A percentile compares a stretch with the other conserved stretches of the same genome.
These are phyloP conservation scores for Myriosclerotinia duriaeana DNA, from an alignment of 2,329 filamentous ascomycete genomes.

Conservation along the genomic window DNA sequence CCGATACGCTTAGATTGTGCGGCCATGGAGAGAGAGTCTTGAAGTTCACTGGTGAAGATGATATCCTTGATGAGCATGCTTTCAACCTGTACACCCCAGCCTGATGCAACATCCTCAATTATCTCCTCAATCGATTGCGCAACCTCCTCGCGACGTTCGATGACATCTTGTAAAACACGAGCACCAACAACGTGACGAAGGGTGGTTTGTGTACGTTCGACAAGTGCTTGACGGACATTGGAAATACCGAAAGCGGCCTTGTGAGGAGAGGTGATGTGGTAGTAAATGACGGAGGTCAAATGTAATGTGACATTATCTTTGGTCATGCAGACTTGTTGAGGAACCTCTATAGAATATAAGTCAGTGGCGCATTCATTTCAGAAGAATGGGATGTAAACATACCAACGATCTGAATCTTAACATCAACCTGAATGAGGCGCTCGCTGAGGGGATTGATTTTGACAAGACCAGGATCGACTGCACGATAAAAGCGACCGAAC, in stretches of 20 bases:
- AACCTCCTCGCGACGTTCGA: slow-evolving; percentile 96
- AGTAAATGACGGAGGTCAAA: slow-evolving; percentile 97
- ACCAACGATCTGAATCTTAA: slow-evolving; percentile 96
- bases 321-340: slow-evolving; percentile 97
- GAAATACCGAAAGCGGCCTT: slow-evolving; percentile 96
- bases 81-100: slow-evolving; percentile 96
- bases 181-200: slow-evolving; percentile 95
- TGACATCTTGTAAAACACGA: slow-evolving; percentile 93
- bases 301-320: slow-evolving; percentile 97
- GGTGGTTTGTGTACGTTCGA: slow-evolving; percentile 97
- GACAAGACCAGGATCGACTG: slow-evolving; percentile 93
- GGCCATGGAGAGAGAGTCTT: slow-evolving; percentile 96
- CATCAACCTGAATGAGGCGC: slow-evolving; percentile 85
- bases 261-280: slow-evolving; percentile 93
- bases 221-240: slow-evolving; percentile 91
- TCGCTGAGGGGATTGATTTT: slow-evolving; percentile 97
- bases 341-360: slow-evolving; percentile 62
- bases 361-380: background rate
- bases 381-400: slow-evolving; percentile 35
- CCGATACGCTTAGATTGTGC: slow-evolving; percentile 98
- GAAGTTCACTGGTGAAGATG: slow-evolving; percentile 91
- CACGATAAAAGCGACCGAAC: slow-evolving; percentile 91
- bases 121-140: slow-evolving; percentile 94
- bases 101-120: slow-evolving; percentile 89
- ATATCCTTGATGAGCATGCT: slow-evolving; percentile 99